phyloP scores from a whole-genome alignment of 305 asterid species.

The Nicotiana rustica region DNA sequence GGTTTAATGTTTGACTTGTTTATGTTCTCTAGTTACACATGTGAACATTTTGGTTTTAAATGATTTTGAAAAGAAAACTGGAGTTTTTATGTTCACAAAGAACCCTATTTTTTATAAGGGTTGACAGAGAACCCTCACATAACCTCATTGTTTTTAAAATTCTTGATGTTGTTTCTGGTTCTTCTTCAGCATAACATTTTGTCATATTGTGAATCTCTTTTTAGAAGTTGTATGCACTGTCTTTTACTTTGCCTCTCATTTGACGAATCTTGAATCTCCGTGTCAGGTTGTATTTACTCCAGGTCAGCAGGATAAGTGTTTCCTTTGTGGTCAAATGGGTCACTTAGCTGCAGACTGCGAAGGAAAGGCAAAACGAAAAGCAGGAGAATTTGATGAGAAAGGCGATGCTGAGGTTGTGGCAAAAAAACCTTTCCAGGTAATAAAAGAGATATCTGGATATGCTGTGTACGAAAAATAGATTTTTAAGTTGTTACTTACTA shows the following conservation, averaged over 20 bases:
- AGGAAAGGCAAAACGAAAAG: slow-evolving; percentile 92
- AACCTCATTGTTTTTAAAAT: not conserved
- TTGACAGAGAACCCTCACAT: not conserved
- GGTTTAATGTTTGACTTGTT: slow-evolving; percentile 25
- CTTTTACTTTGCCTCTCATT: not conserved
- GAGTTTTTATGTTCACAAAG: not conserved
- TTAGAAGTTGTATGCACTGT: not conserved
- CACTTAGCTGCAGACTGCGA: slow-evolving; percentile 92
- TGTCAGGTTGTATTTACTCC: slow-evolving; percentile 76
- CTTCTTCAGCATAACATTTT: not conserved
- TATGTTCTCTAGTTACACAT: slow-evolving; percentile 15
- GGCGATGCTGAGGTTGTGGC: slow-evolving; percentile 74
- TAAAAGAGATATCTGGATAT: slow-evolving; percentile 1
- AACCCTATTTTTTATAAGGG: slow-evolving; percentile 8
- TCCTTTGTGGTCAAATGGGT: slow-evolving; percentile 97
- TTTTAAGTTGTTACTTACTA: not conserved
- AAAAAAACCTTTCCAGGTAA: slow-evolving; percentile 92
- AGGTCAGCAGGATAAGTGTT: slow-evolving; percentile 95
- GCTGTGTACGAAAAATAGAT: not conserved
- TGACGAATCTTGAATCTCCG: slow-evolving; percentile 41
- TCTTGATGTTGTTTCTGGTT: not conserved
- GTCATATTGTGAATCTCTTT: not conserved
- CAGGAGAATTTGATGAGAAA: slow-evolving; percentile 98
- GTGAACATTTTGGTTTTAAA: slow-evolving; percentile 5
- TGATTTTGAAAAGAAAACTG: not conserved